phyloP scores from a whole-genome alignment of 192 early-diverging fungal genomes.

The Dispira simplex region DNA sequence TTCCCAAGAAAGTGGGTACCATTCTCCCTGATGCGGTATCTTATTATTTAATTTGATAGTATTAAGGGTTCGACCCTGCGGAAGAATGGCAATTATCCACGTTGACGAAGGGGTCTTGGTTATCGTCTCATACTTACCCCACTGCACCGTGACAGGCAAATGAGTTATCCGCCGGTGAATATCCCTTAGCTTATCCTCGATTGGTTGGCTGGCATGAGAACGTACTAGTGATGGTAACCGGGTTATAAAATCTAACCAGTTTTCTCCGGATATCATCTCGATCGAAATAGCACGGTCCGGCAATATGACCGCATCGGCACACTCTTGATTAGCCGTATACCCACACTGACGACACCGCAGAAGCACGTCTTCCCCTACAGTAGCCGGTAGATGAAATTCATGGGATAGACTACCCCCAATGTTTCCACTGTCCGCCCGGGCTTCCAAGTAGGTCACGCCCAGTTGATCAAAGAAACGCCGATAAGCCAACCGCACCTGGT shows the following conservation, averaged over 20 bases:
- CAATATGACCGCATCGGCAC: not conserved
- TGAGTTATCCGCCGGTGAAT: not conserved
- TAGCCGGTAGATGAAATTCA: constrained; percentile 72
- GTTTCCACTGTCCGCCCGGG: constrained; percentile 81
- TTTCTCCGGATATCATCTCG: constrained; percentile 18
- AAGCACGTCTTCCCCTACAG: constrained; percentile 69
- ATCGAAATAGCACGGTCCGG: constrained; percentile 20
- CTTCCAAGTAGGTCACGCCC: constrained; percentile 70
- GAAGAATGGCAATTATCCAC: no score
- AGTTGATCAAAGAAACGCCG: constrained; percentile 53
- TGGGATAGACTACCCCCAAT: constrained; percentile 83
- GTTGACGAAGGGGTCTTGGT: no score
- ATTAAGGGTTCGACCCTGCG: no score
- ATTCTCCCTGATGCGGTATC: no score
- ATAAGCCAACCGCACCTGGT: constrained; percentile 59
- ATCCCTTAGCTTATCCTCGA: not conserved
- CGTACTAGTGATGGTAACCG: not conserved
- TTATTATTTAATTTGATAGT: no score
- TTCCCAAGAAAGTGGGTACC: no score
- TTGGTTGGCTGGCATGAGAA: not conserved
- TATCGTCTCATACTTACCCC: no score
- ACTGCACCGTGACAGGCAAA: not conserved
- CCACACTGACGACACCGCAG: constrained; percentile 54
- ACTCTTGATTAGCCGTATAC: constrained; percentile 53
- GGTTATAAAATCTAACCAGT: not conserved